Conservation (phyloP, 2,329 filamentous ascomycete genomes). For the Exophiala oligosperma region DNA sequence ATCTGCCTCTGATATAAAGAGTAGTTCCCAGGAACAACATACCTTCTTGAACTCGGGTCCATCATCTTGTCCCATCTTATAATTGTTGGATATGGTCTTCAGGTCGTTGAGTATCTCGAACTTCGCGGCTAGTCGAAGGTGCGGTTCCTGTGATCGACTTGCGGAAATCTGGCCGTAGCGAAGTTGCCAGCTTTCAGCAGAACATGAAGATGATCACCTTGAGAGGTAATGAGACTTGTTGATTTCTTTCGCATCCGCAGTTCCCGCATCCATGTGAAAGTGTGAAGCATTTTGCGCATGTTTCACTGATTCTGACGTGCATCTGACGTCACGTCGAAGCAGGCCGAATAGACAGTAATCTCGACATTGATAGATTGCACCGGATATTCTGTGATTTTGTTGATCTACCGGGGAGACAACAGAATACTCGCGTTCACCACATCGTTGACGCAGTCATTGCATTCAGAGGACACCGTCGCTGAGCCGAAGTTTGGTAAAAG, state of each 20-base stretch:
- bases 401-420: no score
- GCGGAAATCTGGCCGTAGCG: no score
- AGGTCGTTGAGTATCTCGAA: no score
- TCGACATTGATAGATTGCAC: not conserved
- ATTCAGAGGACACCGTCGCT: no score
- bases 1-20: not conserved
- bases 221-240: not conserved
- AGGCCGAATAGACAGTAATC: not conserved
- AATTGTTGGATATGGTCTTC: no score
- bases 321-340: conserved; percentile 13
- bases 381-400: no score
- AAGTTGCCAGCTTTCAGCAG: no score
- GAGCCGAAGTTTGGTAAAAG: not conserved
- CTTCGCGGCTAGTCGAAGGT: no score
- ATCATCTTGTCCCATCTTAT: conserved; percentile 6
- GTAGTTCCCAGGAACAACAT: not conserved
- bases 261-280: not conserved
- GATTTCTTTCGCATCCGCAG: not conserved
- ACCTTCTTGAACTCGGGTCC: conserved; percentile 17
- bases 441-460: no score
- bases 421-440: no score
- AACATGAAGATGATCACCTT: no score
- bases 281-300: not conserved
- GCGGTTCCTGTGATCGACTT: no score
- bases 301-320: conserved; percentile 3